Evolutionary conservation across 768 basidiomycete genomes (phyloP), one percentile per base, ranked within the genome.

Genomic region (Trametes villosa): DNA sequence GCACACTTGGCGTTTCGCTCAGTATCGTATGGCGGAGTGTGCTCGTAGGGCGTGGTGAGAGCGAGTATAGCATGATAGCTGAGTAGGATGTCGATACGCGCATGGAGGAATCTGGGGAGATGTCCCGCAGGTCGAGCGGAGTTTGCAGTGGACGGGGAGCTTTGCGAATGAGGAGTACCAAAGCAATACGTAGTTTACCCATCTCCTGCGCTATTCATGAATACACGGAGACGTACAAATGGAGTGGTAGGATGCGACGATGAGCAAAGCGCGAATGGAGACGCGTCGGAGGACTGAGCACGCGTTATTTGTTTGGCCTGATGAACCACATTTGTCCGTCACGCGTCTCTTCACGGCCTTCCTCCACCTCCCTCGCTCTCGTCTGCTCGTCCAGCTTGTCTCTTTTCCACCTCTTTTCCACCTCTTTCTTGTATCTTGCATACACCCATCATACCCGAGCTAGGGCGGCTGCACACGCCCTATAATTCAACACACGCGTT

Each of bases 281-380:
- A 51, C 54, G 54, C 51, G 55, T 52, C 36, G 58, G 33, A 59
- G 40, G 56, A 24, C 50, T 31, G 49, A 26, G 47, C 52, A 59
- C 62, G 62, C 57, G 57, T 64, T 60, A 57, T 67, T 65, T 59
- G 55, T 63, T 63, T 60, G 62, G 57, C 33, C 12, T 61, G 62
- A 58, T 63, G 51, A 61, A 61, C 61, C 54, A 59, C 53, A 54
- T 64, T 53, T 40, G 52, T 52, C 42, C 50, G 54, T 60, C 63
- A 64, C 63, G 55, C 63, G 55, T 57, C 55, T 52, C 58, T 63
- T 64, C 59, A 50, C 47, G 42, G 36, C 40, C 40, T 34, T 45
- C 26, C 50, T 42, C 22, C 33, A 11, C 34, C 50, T 48, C 38
- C 27, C 33, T 45, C 26, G 20, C 63, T 24, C 53, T 44, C 56